Percentiles rank a stretch among this genome's conserved stretches.
These are phyloP conservation scores for Talaromyces ruber DNA, from an alignment of 495 filamentous ascomycete genomes.

Conservation along the genomic window DNA sequence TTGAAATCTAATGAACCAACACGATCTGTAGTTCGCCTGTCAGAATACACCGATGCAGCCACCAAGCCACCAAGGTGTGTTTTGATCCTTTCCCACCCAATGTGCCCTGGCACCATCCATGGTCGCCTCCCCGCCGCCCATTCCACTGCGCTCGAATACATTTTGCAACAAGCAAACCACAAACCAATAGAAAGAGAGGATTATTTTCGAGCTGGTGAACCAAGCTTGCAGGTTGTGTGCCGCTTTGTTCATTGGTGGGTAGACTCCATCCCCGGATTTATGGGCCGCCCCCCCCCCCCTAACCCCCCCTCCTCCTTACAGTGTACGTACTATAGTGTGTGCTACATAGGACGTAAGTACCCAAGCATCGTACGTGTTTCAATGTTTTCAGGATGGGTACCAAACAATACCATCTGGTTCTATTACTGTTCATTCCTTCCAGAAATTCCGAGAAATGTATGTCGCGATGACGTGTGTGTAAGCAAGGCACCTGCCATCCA, in stretches of 20 bases:
- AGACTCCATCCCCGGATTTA: not conserved
- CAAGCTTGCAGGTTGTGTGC: not conserved
- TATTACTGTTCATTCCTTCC: not conserved
- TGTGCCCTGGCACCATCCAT: not conserved
- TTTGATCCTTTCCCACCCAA: not conserved
- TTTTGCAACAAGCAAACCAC: not conserved
- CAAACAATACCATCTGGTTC: not conserved
- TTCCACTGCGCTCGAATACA: not conserved
- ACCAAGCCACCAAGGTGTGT: constrained; percentile 2
- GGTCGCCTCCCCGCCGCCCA: not conserved
- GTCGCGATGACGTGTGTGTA: not conserved
- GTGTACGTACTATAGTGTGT: not conserved
- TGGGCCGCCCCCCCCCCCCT: not conserved
- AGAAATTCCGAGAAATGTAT: not conserved
- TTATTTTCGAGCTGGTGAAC: not conserved
- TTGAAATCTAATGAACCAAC: not conserved
- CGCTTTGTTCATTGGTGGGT: not conserved
- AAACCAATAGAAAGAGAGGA: not conserved
- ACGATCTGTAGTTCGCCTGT: constrained; percentile 1
- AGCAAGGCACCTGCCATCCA: not conserved
- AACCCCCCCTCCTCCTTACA: too few relatives aligned
- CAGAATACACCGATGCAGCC: constrained; percentile 1
- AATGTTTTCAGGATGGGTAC: too few relatives aligned
- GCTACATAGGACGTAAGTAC: not conserved
- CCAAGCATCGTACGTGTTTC: not conserved